Conservation (phyloP, 805 yeast species). For the Saccharomycodes ludwigii region DNA sequence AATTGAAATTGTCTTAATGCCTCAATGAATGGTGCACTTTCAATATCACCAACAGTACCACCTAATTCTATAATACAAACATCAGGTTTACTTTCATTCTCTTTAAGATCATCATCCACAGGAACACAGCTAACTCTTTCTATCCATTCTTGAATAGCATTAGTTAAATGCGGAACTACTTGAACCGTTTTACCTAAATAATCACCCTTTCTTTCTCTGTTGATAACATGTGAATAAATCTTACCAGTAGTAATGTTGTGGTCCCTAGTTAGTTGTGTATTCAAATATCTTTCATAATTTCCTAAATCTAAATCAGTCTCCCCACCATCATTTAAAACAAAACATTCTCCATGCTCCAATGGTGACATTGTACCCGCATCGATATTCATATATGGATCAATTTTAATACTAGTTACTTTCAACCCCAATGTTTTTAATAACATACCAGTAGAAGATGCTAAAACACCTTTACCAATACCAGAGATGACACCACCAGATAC, state of each 20-base stretch:
- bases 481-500: conserved; percentile 99
- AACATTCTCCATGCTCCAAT: conserved; percentile 97
- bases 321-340: conserved; percentile 96
- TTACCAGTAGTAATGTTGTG: conserved; percentile 99
- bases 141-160: conserved; percentile 97
- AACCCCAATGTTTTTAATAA: conserved; percentile 85
- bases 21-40: conserved; percentile 97
- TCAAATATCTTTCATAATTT: conserved; percentile 92
- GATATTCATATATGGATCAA: conserved; percentile 97
- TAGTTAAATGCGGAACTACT: conserved; percentile 96
- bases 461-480: conserved; percentile 98
- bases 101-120: conserved; percentile 48
- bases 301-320: conserved; percentile 97
- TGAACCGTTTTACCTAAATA: conserved; percentile 98
- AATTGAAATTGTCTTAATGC: conserved; percentile 98
- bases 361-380: conserved; percentile 99
- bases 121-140: conserved; percentile 86
- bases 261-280: conserved; percentile 82
- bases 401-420: conserved; percentile 93
- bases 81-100: conserved; percentile 79
- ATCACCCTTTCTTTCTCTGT: conserved; percentile 92
- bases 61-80: conserved; percentile 96
- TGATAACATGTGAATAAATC: conserved; percentile 87
- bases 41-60: conserved; percentile 99
- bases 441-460: conserved; percentile 95